Evolutionary conservation across 2,329 filamentous ascomycete species (phyloP), one percentile per base, ranked within the genome.

Genomic region (Massarina eburnea): DNA sequence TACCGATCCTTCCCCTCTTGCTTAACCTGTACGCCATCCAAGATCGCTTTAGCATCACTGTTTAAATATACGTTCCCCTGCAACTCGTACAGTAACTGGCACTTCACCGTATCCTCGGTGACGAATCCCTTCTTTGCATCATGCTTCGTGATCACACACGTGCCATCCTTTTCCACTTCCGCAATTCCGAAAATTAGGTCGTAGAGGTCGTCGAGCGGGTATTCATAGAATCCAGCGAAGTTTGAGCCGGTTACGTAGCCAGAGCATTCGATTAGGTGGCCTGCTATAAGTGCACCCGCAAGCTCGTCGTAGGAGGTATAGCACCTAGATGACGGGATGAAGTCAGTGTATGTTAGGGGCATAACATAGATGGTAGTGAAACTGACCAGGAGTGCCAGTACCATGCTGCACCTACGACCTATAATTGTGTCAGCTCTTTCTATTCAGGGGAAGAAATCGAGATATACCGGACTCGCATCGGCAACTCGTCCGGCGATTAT

Each of bases 311-410:
- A 79, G 19, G 76, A 70, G 0, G 66, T 71, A 14, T 75, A 71
- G 0, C n/a, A n/a, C n/a, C n/a, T n/a, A n/a, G n/a, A n/a, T n/a
- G n/a, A n/a, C n/a, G n/a, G n/a, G n/a, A n/a, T n/a, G n/a, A n/a
- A n/a, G n/a, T n/a, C n/a, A n/a, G n/a, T n/a, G n/a, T n/a, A n/a
- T n/a, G n/a, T n/a, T n/a, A n/a, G n/a, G n/a, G n/a, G n/a, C n/a
- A n/a, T n/a, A n/a, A n/a, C n/a, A n/a, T n/a, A n/a, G n/a, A n/a
- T n/a, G n/a, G n/a, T n/a, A n/a, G n/a, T n/a, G n/a, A n/a, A n/a
- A n/a, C n/a, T n/a, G 51, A 48, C 81, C 80, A 84, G 1, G 70
- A 65, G 42, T 83, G 73, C 75, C 79, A 83, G 67, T 73, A 83
- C 55, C 75, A 76, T 0, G 80, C 80, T 0, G 79, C 78, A 0